Evolutionary conservation across 129 eudicot genomes (phyloP), one percentile per base, ranked within the genome.

Genomic region (Erigeron canadensis): DNA sequence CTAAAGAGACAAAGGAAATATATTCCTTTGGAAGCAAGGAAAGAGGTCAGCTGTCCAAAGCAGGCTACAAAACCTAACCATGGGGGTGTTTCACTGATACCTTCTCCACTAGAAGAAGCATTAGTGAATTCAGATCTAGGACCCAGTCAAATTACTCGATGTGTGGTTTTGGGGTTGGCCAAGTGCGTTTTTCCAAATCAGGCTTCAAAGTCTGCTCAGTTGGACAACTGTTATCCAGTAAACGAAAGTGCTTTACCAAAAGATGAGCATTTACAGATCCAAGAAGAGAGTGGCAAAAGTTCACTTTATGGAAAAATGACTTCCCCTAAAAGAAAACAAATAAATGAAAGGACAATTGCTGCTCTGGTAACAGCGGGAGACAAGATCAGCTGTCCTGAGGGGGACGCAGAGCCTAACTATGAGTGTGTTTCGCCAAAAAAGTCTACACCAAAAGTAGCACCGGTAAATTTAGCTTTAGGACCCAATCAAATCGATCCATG

Each of bases 101-200:
- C 7, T 1, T 6, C 7, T 53, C 19, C 65, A 41, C 11, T 45
- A 17, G 19, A 19, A 42, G 51, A 64, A 19, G 37, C 16, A 43
- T 8, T 21, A 41, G 28, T 5, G 70, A 41, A 16, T 10, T 65
- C 37, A 42, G 48, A 40, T 65, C 10, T 34, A 17, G 21, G 47
- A 38, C 53, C 54, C 22, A 21, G 22, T 7, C 10, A 15, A 71
- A 17, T 56, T 17, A 71, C 39, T 56, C 50, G 6, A 63, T 18
- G 17, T 73, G 51, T 73, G 10, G 77, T 73, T 73, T 73, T 63
- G 50, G 70, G 62, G 70, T 50, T 61, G 77, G 50, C 16, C 47
- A 73, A 34, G 7, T 23, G 3, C 8, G 10, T 22, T 34, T 7
- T 17, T 8, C 55, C 44, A 18, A 66, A 66, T 16, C 70, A 19